These are phyloP conservation scores for Boletus bicolor DNA, from an alignment of 768 basidiomycete genomes.

Conservation along the genomic window DNA sequence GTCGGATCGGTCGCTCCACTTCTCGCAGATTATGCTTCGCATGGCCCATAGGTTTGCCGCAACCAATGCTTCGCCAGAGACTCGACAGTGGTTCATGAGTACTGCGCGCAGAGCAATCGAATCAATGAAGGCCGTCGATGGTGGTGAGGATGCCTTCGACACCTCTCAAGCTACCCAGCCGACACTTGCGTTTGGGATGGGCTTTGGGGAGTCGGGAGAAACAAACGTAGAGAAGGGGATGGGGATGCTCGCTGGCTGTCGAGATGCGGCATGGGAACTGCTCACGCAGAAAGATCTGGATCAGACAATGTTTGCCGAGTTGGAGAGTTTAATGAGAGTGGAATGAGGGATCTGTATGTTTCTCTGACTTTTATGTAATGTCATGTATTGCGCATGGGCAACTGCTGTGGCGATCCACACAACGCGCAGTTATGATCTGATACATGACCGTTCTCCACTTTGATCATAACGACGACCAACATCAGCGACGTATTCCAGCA, in stretches of 20 bases:
- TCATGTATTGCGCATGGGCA: background rate
- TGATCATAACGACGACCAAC: constrained; percentile 8
- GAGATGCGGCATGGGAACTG: constrained; percentile 68
- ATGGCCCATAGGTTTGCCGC: constrained; percentile 64
- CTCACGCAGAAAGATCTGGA: constrained; percentile 73
- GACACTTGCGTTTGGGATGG: constrained; percentile 80
- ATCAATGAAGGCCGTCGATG: constrained; percentile 75
- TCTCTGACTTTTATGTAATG: constrained; percentile 9
- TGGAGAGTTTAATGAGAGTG: constrained; percentile 75
- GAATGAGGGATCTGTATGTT: constrained; percentile 37
- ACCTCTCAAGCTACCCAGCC: constrained; percentile 55
- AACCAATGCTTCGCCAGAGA: constrained; percentile 43
- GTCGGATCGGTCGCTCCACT: constrained; percentile 60
- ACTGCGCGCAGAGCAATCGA: constrained; percentile 69
- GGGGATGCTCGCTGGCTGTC: constrained; percentile 69
- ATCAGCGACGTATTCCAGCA: background rate
- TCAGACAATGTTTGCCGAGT: constrained; percentile 67
- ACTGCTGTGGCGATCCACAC: constrained; percentile 12
- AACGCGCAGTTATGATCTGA: background rate
- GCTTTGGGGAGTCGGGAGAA: constrained; percentile 73
- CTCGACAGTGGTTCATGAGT: constrained; percentile 50
- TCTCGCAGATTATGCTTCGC: constrained; percentile 67
- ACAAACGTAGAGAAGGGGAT: constrained; percentile 65
- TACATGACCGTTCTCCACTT: background rate
- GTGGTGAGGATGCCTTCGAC: constrained; percentile 71